Percentiles rank a stretch among this genome's conserved stretches.
Conservation (phyloP, 1,139 yeast genomes). For the Geotrichum reessii region DNA sequence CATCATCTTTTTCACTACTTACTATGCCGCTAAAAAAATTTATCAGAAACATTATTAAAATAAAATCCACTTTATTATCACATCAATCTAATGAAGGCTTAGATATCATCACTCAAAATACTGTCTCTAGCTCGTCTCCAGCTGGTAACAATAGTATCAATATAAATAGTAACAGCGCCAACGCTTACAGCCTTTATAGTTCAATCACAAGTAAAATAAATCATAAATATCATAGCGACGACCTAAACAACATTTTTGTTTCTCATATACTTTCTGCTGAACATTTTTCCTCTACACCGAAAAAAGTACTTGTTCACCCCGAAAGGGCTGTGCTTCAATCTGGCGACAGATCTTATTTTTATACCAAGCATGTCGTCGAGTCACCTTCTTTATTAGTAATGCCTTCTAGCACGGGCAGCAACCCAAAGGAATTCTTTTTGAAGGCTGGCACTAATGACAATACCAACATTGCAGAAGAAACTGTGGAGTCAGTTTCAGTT, state of each 20-base stretch:
- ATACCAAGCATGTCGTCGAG: conserved; percentile 56
- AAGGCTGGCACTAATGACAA: not conserved
- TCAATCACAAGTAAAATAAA: not conserved
- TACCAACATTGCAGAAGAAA: not conserved
- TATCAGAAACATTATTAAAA: not conserved
- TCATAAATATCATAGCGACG: not conserved
- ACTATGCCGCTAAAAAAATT: not conserved
- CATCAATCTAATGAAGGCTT: not conserved
- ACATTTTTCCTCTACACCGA: not conserved
- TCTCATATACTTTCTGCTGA: not conserved
- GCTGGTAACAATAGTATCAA: not conserved
- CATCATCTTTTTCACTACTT: not conserved
- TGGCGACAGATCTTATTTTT: conserved; percentile 61
- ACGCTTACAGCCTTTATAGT: not conserved
- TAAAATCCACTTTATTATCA: not conserved
- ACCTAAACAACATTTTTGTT: not conserved
- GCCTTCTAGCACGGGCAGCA: conserved; percentile 62
- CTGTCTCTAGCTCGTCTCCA: not conserved
- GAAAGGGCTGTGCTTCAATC: conserved; percentile 58
- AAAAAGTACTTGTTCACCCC: conserved; percentile 52
- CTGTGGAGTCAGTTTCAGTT: not conserved
- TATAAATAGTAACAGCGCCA: not conserved
- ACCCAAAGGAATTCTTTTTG: conserved; percentile 39
- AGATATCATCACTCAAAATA: not conserved
- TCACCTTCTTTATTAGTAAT: conserved; percentile 48